Base-by-base conservation (phyloP, 192 early-diverging fungal species). In the Linnemannia zychae region DNA sequence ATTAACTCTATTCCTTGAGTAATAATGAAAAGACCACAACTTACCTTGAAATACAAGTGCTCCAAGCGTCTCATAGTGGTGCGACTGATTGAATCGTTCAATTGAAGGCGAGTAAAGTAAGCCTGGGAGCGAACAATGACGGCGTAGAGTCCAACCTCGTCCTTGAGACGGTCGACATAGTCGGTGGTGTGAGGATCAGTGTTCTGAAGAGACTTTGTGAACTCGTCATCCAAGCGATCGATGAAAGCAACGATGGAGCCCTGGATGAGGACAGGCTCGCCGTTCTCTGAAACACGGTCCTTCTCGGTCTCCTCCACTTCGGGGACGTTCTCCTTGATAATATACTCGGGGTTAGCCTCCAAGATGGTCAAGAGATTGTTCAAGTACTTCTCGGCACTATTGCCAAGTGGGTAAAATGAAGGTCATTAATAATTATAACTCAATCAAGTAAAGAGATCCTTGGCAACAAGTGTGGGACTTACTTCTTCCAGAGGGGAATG, bases 181-280 rank as follows among this genome's bases (percentile, higher is more conserved):
- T 99, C 97, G 63, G 95, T 95, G 44, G 98, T 96, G 87, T 99
- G 97, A 76, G 98, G 98, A 89, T 99, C 98, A 84, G 97, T 97
- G 84, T 93, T 92, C 87, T 98, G 97, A 50, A 99, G 91, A 44
- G 97, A 95, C 87, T 96, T 95, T 78, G 93, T 96, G 88, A 98
- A 99, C 88, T 99, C 98, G 76, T 99, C 98, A 89, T 98, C 97
- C 57, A 99, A 89, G 46, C 98, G 94, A 79, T 99, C 98, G 44
- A 99, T 89, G 71, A 96, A 94, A 40, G 95, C 91, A 72, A 94
- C 90, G 57, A 99, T 88, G 46, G 94, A 96, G 69, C 97, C 98
- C 60, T 93, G 95, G 72, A 99, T 86, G 9, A 78, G 77, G 16
- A 94, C 84, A 16, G 81, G 66, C 60, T 93, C 83, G 20, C 91